Evolutionary conservation across 1,284 basidiomycete species (phyloP).

Genomic region (Cyathus pygmaeus): DNA sequence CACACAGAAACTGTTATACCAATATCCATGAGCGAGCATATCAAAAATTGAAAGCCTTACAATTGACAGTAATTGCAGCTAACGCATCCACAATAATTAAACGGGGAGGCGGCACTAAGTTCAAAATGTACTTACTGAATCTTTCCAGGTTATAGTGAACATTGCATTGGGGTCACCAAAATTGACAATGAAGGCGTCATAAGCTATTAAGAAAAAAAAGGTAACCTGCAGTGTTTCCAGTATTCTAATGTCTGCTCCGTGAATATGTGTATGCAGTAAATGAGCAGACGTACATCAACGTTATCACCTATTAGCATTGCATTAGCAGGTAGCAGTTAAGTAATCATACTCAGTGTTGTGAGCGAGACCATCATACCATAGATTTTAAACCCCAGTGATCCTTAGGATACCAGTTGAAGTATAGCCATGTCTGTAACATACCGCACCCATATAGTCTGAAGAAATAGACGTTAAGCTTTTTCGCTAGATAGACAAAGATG

Average conservation of each 20-base stretch:
- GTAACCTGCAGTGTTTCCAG: constrained; percentile 26
- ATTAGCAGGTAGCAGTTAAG: neutral
- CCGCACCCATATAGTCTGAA: constrained; percentile 29
- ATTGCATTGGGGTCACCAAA: constrained; percentile 21
- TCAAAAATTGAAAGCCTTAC: neutral
- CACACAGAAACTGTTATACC: constrained; percentile 18
- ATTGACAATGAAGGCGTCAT: constrained; percentile 20
- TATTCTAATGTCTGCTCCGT: constrained; percentile 2
- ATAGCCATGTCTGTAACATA: constrained; percentile 30
- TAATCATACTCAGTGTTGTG: neutral
- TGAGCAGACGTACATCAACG: neutral
- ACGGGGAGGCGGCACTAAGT: neutral
- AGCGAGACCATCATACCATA: constrained; percentile 11
- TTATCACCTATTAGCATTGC: neutral
- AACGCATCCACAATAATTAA: neutral
- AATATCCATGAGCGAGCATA: neutral
- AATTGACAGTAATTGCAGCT: constrained; percentile 1
- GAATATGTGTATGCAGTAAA: neutral
- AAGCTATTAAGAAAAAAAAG: constrained; percentile 19
- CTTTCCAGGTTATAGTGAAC: constrained; percentile 17
- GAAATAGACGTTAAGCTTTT: too few species aligned
- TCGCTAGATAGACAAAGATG: too few species aligned
- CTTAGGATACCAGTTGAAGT: constrained; percentile 30
- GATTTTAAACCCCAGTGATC: constrained; percentile 22
- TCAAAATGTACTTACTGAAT: constrained; percentile 11